A percentile compares a stretch with the other conserved stretches of the same genome.
phyloP scores from a whole-genome alignment of 768 basidiomycete species.

The Leccinum broughii region DNA sequence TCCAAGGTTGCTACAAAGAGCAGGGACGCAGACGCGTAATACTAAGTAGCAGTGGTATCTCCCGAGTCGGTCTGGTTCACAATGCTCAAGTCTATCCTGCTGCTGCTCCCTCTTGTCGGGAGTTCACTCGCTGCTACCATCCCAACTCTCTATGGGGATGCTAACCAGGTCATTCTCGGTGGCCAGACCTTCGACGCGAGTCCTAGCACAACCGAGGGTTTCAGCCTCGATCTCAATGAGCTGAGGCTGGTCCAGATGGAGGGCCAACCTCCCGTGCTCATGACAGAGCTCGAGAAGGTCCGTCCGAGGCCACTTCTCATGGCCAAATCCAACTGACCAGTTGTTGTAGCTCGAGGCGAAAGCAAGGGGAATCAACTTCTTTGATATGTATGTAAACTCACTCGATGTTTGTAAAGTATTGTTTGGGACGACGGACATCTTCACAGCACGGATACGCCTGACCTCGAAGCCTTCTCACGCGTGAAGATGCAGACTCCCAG shows the following conservation, averaged over 20 bases:
- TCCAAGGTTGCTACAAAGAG: not conserved
- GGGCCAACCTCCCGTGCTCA: slow-evolving; percentile 69
- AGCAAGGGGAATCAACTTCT: slow-evolving; percentile 76
- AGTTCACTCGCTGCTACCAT: slow-evolving; percentile 23
- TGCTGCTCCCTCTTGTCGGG: slow-evolving; percentile 22
- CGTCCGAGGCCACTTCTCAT: not conserved
- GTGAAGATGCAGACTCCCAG: slow-evolving; percentile 39
- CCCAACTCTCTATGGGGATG: slow-evolving; percentile 7
- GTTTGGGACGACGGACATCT: slow-evolving; percentile 4
- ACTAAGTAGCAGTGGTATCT: too few relatives aligned
- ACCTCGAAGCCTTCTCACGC: slow-evolving; percentile 47
- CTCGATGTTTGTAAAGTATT: not conserved
- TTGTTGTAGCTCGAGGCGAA: slow-evolving; percentile 67
- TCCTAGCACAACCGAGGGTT: slow-evolving; percentile 41
- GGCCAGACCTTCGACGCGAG: slow-evolving; percentile 28
- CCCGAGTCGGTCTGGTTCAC: not conserved
- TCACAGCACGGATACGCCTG: slow-evolving; percentile 71
- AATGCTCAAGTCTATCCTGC: slow-evolving; percentile 3
- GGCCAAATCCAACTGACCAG: not conserved
- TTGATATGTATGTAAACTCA: slow-evolving; percentile 67
- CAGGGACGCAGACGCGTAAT: too few relatives aligned
- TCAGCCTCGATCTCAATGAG: slow-evolving; percentile 70
- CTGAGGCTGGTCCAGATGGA: slow-evolving; percentile 76
- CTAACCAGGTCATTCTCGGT: slow-evolving; percentile 27
- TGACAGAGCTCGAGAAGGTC: slow-evolving; percentile 91